phyloP scores from a whole-genome alignment of 1,284 basidiomycete species.

The Ceratobasidium sp. region DNA sequence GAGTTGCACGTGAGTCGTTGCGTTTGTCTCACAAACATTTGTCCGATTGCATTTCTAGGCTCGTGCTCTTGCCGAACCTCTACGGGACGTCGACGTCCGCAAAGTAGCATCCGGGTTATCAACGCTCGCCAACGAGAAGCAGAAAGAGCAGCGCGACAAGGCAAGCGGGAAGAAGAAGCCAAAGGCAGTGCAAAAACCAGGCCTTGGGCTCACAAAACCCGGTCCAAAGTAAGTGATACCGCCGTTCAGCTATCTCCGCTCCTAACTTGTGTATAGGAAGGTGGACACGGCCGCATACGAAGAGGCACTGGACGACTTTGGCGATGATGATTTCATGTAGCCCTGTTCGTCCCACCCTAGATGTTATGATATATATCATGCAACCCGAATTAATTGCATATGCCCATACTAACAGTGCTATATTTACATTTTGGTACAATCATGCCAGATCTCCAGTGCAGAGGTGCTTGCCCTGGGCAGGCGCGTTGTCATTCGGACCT shows the following conservation, averaged over 20 bases:
- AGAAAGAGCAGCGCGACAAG: constrained; percentile 87
- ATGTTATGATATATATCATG: not conserved
- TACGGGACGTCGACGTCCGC: constrained; percentile 88
- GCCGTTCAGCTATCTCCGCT: not conserved
- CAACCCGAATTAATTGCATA: constrained; percentile 16
- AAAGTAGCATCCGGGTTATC: constrained; percentile 85
- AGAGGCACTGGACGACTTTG: constrained; percentile 87
- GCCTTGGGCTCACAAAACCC: constrained; percentile 74
- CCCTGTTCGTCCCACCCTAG: not conserved
- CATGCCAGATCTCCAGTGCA: constrained; percentile 7
- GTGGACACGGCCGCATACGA: constrained; percentile 83
- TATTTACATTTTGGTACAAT: not conserved
- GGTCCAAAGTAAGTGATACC: constrained; percentile 64
- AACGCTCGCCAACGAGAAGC: constrained; percentile 91
- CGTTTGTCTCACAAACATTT: not conserved
- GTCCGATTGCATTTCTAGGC: not conserved
- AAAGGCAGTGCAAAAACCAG: constrained; percentile 75
- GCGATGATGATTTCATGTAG: constrained; percentile 80
- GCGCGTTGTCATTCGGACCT: constrained; percentile 12
- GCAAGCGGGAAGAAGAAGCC: constrained; percentile 90
- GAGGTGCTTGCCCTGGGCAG: constrained; percentile 20
- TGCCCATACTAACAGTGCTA: not conserved
- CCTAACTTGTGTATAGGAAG: constrained; percentile 55
- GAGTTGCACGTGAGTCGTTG: constrained; percentile 78
- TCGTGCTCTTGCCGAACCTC: constrained; percentile 65